Evolutionary conservation across 139 green algal genomes (phyloP), one percentile per base, ranked within the genome.

Genomic region (Pleodorina starrii): DNA sequence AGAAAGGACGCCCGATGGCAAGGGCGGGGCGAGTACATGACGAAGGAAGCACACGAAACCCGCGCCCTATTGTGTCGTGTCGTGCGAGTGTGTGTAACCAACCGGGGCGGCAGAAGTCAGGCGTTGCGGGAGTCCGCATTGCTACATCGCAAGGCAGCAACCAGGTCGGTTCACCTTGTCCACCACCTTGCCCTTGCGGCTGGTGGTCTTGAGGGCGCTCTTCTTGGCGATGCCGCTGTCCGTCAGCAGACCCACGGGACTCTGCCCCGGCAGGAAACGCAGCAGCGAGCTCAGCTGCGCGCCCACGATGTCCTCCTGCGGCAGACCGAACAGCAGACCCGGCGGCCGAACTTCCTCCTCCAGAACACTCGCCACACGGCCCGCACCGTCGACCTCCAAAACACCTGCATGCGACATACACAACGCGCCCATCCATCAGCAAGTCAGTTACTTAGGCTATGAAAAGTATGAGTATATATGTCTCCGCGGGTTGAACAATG

Each of bases 211-310:
- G 27, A 86, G 80, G 5, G 38, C 16, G 60, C 80, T 86, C 80
- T 86, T 86, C 59, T 86, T 86, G 3, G 50, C 80, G 1, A 86
- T 73, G 78, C 78, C 78, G 23, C 78, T 85, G 25, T 85, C 78
- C 4, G 36, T 85, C 10, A 85, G 54, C 59, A 86, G 59, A 46
- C 80, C 80, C 23, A 51, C 36, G 6, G 80, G 36, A 27, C 40
- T 86, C 80, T 86, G 80, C n/a, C 80, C 80, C 1, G 80, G 59
- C 16, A 43, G 36, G 32, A 86, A 66, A 29, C 40, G 40, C 38
- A 86, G 57, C 80, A 86, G 80, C 29, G 42, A 19, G 6, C 25
- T 40, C 60, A 86, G n/a, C 29, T 43, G 9, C 3, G 59, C 29
- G 1, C 80, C 59, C 32, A 84, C 32, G 4, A 84, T 57, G 16